These are phyloP conservation scores for Fusarium buxicola DNA, from an alignment of 2,329 filamentous ascomycete species.

Conservation along the genomic window DNA sequence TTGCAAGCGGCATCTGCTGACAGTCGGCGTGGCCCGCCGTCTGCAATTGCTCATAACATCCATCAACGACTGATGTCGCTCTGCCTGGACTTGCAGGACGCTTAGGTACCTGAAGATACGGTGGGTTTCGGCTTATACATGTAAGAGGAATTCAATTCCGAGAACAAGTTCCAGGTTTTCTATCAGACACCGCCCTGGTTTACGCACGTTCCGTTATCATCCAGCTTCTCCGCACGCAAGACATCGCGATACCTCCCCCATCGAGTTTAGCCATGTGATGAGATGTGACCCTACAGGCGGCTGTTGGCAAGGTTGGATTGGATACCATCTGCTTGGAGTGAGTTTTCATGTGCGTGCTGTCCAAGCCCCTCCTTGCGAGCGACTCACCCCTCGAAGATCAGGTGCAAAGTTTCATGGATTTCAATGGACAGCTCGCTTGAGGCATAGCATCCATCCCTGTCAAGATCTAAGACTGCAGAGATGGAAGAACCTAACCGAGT, in stretches of 20 bases:
- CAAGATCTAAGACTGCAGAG: too few species aligned
- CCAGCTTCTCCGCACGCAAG: conserved; percentile 29
- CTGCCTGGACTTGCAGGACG: not conserved
- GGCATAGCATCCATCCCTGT: too few species aligned
- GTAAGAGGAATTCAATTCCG: conserved; percentile 6
- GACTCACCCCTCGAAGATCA: conserved; percentile 6
- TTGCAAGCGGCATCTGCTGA: conserved; percentile 3
- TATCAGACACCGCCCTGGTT: not conserved
- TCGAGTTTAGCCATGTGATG: conserved; percentile 40
- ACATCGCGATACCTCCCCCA: conserved; percentile 30
- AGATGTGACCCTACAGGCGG: conserved; percentile 36
- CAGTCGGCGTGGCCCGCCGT: not conserved
- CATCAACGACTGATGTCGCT: not conserved
- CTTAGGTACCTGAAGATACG: not conserved
- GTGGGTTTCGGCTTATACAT: not conserved
- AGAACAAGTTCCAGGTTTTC: conserved; percentile 2
- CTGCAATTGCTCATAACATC: conserved; percentile 3
- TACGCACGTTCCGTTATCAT: not conserved
- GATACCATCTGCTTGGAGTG: conserved; percentile 15
- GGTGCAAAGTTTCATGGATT: conserved; percentile 12
- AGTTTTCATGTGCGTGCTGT: conserved; percentile 2
- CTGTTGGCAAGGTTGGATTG: conserved; percentile 29
- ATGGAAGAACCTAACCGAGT: too few species aligned
- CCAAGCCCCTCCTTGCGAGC: conserved; percentile 20
- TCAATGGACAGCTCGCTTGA: conserved; percentile 10